Percentiles rank a stretch among this genome's conserved stretches.
Evolutionary conservation across 1,284 basidiomycete genomes (phyloP).

Genomic region (Athelia sp.): DNA sequence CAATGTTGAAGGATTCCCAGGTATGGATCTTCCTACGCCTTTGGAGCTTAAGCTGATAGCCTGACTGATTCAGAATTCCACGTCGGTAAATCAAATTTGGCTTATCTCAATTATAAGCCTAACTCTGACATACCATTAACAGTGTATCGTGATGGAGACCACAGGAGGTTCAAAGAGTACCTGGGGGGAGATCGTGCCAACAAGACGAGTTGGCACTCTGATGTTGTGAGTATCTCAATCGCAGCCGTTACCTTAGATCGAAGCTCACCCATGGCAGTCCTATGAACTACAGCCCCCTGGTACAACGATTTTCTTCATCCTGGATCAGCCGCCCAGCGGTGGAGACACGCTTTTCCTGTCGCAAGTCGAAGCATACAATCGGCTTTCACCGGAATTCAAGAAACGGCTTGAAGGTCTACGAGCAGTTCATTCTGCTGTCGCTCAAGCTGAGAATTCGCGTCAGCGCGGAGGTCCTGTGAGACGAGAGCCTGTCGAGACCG

Average conservation of each 20-base stretch:
- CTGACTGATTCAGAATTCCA: too few relatives aligned
- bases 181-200: constrained; percentile 22
- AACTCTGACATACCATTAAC: neutral
- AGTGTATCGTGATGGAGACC: constrained; percentile 38
- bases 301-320: constrained; percentile 56
- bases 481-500: constrained; percentile 57
- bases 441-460: constrained; percentile 52
- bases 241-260: neutral
- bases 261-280: constrained; percentile 16
- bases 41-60: too few relatives aligned
- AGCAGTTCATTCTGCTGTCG: constrained; percentile 61
- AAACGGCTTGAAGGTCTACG: constrained; percentile 58
- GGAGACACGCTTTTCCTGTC: constrained; percentile 60
- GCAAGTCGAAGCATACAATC: constrained; percentile 60
- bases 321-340: constrained; percentile 37
- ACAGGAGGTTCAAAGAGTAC: constrained; percentile 27
- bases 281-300: constrained; percentile 62
- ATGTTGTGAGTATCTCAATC: constrained; percentile 14
- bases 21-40: too few relatives aligned
- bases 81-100: constrained; percentile 29
- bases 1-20: constrained; percentile 43
- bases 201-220: constrained; percentile 40
- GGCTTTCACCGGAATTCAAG: constrained; percentile 65
- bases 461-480: constrained; percentile 48
- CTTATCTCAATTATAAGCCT: neutral